Evolutionary conservation across 2,329 filamentous ascomycete genomes (phyloP), one percentile per base, ranked within the genome.

Genomic region (Arthrobotrys pseudoclavata): DNA sequence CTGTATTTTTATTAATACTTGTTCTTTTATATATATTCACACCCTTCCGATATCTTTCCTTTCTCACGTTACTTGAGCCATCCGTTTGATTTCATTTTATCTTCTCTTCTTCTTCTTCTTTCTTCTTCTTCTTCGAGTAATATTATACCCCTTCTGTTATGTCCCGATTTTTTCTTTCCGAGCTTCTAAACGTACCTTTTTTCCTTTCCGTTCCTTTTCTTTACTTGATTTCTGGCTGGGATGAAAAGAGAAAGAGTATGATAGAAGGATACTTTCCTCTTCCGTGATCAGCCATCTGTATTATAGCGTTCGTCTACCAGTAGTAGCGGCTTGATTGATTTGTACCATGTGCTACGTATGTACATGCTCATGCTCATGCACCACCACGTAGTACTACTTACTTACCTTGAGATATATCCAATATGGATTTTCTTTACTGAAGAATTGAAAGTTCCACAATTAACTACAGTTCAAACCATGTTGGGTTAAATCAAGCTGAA

Each of bases 1-100:
- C 31, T 76, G 72, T 76, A 76, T 69, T 76, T 64, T 66, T 69
- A 69, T 66, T 76, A 76, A 70, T 76, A 63, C 40, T 64, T 66
- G 48, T 57, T 57, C 18, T 76, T 69, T 50, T 57, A 50, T 64
- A 76, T 69, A 69, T 64, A 75, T 60, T 60, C 55, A 60, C 20
- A 60, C 22, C 20, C 55, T 60, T 42, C 20, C 20, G 20, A 20
- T 60, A 42, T 70, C 48, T 66, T 61, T 70, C 4, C 5, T 29
- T 22, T 60, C 15, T 29, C 4, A 45, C 42, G 48, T 48, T 57
- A 48, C 31, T 57, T 31, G 10, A 20, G 50, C 53, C 34, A 47
- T 47, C 57, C 42, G 37, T 26, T 53, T n/a, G 57, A 31, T 53
- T 63, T 45, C 55, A 22, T 50, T 31, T 61, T 52, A 34, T 29